Conservation (phyloP, 768 basidiomycete species). For the Termitomyces sp. region DNA sequence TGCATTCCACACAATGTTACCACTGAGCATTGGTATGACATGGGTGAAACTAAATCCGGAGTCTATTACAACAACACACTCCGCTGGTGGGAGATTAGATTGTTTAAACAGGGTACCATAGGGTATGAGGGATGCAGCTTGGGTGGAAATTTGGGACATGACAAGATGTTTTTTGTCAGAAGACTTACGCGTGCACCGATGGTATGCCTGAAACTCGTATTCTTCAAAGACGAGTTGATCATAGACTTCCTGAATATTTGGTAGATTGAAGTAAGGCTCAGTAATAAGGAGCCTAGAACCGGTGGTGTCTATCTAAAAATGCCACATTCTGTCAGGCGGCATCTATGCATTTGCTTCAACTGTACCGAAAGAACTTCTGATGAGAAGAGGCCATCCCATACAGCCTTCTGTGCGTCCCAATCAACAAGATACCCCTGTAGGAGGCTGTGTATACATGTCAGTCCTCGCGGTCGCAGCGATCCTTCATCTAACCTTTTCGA, state of each 20-base stretch:
- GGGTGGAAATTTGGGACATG: constrained; percentile 14
- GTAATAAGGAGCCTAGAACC: constrained; percentile 80
- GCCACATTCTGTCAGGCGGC: constrained; percentile 5
- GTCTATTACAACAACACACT: constrained; percentile 83
- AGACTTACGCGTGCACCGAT: constrained; percentile 75
- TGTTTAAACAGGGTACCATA: constrained; percentile 66
- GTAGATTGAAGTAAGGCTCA: constrained; percentile 92
- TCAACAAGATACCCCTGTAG: constrained; percentile 85
- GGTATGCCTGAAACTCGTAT: constrained; percentile 86
- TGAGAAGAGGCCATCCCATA: constrained; percentile 92
- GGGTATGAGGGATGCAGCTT: constrained; percentile 80
- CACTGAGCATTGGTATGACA: constrained; percentile 77
- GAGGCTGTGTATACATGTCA: constrained; percentile 19
- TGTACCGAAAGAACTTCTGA: constrained; percentile 61
- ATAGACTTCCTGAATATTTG: constrained; percentile 87
- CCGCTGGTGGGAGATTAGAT: constrained; percentile 49
- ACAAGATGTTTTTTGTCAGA: not conserved
- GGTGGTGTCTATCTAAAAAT: constrained; percentile 63
- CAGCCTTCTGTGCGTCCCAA: constrained; percentile 92
- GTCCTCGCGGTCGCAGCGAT: constrained; percentile 4
- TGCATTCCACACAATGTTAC: constrained; percentile 72
- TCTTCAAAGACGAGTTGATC: constrained; percentile 97
- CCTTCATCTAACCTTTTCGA: constrained; percentile 68
- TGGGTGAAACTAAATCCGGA: constrained; percentile 95
- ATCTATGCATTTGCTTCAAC: constrained; percentile 9